phyloP scores from a whole-genome alignment of 176 grass and related monocot species.

The Phragmites australis region DNA sequence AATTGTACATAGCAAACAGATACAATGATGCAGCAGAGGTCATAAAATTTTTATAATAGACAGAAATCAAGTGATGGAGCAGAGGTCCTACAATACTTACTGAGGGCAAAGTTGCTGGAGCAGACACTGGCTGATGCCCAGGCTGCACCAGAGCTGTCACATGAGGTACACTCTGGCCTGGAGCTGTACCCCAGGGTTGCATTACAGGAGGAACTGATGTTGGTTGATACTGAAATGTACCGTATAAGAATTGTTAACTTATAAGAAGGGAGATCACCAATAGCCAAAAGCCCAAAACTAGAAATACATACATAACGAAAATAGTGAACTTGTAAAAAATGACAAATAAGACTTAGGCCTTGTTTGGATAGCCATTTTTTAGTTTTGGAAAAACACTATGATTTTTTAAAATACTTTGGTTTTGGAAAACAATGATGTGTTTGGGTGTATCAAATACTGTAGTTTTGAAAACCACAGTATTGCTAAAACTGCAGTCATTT shows the following conservation, averaged over 20 bases:
- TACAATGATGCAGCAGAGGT: conserved; percentile 18
- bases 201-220: conserved; percentile 49
- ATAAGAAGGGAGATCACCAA: conserved; percentile 22
- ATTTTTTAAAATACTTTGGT: too few relatives aligned
- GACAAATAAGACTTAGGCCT: conserved; percentile 30
- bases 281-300: not conserved
- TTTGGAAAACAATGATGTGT: too few relatives aligned
- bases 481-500: too few relatives aligned
- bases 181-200: conserved; percentile 68
- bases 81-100: conserved; percentile 39
- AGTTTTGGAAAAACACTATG: too few relatives aligned
- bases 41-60: not conserved
- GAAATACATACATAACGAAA: conserved; percentile 1
- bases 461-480: too few relatives aligned
- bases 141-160: conserved; percentile 50
- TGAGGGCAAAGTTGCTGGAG: conserved; percentile 35
- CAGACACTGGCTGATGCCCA: conserved; percentile 51
- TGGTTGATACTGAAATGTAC: conserved; percentile 63
- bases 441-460: too few relatives aligned
- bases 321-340: not conserved
- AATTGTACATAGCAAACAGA: conserved; percentile 20
- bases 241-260: conserved; percentile 33
- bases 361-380: too few relatives aligned
- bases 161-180: conserved; percentile 46
- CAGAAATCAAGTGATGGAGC: not conserved